phyloP scores from a whole-genome alignment of 2,329 filamentous ascomycete genomes.

The Epichloe glyceriae region DNA sequence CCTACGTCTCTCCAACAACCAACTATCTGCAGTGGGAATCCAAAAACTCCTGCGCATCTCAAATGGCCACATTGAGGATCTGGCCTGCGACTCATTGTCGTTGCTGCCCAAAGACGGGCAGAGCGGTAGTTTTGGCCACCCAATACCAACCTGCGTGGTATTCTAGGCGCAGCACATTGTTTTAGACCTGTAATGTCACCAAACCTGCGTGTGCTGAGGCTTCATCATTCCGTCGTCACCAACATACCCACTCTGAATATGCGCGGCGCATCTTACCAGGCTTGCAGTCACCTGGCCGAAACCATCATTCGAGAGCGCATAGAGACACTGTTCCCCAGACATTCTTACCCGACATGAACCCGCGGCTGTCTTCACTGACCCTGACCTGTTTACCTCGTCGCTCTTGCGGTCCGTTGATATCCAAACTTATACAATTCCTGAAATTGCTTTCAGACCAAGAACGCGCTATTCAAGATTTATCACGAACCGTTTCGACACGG shows the following conservation, averaged over 20 bases:
- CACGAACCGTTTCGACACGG: constrained; percentile 11
- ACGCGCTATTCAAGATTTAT: constrained; percentile 24
- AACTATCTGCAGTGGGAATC: constrained; percentile 31
- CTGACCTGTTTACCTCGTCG: constrained; percentile 41
- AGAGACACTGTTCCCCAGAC: constrained; percentile 30
- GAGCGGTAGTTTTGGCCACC: constrained; percentile 14
- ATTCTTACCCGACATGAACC: constrained; percentile 43
- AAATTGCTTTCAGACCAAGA: constrained; percentile 36
- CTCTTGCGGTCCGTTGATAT: constrained; percentile 36
- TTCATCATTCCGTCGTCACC: constrained; percentile 50
- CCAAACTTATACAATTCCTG: constrained; percentile 35
- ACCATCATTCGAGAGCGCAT: constrained; percentile 28
- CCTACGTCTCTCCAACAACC: constrained; percentile 38
- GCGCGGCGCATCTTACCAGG: constrained; percentile 22
- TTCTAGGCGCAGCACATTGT: constrained; percentile 31
- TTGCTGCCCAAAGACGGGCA: constrained; percentile 13
- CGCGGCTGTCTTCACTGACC: constrained; percentile 38
- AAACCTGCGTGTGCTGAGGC: constrained; percentile 37
- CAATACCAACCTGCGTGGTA: constrained; percentile 25
- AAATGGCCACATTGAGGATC: constrained; percentile 35
- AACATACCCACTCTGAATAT: constrained; percentile 33
- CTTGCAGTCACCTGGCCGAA: constrained; percentile 31
- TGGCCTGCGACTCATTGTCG: constrained; percentile 35
- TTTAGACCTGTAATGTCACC: constrained; percentile 40
- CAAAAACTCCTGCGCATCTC: constrained; percentile 28